Percentiles rank a stretch among this genome's conserved stretches.
phyloP scores from a whole-genome alignment of 169 alveolate species.

The Theileria luwenshuni region DNA sequence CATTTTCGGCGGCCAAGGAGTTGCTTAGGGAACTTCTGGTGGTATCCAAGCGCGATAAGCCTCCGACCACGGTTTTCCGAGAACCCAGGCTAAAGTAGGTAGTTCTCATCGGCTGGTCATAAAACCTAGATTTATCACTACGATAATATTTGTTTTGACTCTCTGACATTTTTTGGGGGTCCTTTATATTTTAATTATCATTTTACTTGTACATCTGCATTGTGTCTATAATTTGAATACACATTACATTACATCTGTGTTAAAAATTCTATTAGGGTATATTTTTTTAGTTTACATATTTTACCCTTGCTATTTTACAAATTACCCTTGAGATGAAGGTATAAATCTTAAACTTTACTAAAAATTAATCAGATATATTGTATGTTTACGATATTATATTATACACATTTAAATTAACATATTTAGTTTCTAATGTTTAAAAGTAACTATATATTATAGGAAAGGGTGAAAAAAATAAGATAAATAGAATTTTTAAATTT shows the following conservation, averaged over 20 bases:
- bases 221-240: too few relatives aligned
- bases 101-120: constrained; percentile 4
- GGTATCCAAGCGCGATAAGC: constrained; percentile 14
- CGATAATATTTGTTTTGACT: not conserved
- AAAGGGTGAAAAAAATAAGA: not conserved
- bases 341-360: too few relatives aligned
- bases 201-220: too few relatives aligned
- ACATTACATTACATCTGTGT: too few relatives aligned
- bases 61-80: constrained; percentile 10
- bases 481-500: constrained; percentile 9
- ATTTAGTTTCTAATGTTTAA: not conserved
- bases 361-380: too few relatives aligned
- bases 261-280: too few relatives aligned
- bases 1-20: constrained; percentile 6
- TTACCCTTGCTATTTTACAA: too few relatives aligned
- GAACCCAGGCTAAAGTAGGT: constrained; percentile 19
- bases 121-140: not conserved
- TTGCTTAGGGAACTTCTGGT: not conserved
- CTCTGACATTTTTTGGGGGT: constrained; percentile 13
- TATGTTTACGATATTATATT: not conserved
- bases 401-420: constrained; percentile 22
- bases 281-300: too few relatives aligned
- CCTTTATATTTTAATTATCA: too few relatives aligned
- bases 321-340: too few relatives aligned
- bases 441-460: not conserved